A percentile compares a stretch with the other conserved stretches of the same genome.
Evolutionary conservation across 1,284 basidiomycete genomes (phyloP).

Genomic region (Cryptococcus amylolentus): DNA sequence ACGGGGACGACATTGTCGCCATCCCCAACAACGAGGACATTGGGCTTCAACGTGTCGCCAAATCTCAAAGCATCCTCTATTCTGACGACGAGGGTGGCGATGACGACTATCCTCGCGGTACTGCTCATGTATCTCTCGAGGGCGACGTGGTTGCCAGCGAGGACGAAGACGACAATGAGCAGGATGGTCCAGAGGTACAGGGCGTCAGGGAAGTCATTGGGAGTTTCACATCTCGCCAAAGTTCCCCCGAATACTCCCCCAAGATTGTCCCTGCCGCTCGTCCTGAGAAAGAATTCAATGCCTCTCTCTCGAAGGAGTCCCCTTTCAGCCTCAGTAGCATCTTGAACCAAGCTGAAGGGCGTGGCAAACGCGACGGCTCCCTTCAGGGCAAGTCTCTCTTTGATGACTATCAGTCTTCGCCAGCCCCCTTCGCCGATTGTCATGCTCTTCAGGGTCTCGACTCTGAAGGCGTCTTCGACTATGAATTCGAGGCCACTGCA

Average conservation of each 20-base stretch:
- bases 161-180: conserved; percentile 7
- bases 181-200: conserved; percentile 10
- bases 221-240: no score
- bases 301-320: neutral
- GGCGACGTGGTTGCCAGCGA: neutral
- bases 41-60: no score
- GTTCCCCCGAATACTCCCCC: no score
- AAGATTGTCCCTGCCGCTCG: no score
- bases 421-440: neutral
- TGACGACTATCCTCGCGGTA: neutral
- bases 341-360: no score
- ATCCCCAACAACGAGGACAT: neutral
- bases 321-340: neutral
- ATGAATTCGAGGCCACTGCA: neutral
- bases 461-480: neutral
- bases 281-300: neutral
- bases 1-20: neutral
- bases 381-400: no score
- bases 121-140: neutral
- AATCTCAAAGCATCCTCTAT: neutral
- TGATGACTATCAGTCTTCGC: no score
- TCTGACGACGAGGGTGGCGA: neutral
- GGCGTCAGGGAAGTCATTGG: conserved; percentile 1
- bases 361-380: no score
- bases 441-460: no score